A percentile compares a stretch with the other conserved stretches of the same genome.
These are phyloP conservation scores for Chaetoscypha palmicola DNA, from an alignment of 2,329 filamentous ascomycete species.

Conservation along the genomic window DNA sequence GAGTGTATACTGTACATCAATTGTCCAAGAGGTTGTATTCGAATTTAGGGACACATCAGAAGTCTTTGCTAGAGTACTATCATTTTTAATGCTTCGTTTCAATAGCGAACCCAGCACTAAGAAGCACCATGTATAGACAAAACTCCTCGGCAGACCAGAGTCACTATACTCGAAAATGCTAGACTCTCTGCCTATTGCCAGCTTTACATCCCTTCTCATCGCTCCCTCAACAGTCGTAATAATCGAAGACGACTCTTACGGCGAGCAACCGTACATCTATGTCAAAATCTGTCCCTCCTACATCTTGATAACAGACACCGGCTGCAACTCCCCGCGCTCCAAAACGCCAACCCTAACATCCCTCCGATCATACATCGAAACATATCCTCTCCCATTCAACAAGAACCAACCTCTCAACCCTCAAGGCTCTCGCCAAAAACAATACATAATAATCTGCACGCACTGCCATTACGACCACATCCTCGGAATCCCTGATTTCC, in stretches of 20 bases:
- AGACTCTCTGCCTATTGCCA: constrained; percentile 13
- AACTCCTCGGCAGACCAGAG: no score
- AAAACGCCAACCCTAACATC: constrained; percentile 28
- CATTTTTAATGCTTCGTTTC: no score
- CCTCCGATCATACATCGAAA: constrained; percentile 38
- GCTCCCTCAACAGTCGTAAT: constrained; percentile 39
- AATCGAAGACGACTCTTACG: constrained; percentile 37
- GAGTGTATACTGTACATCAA: no score
- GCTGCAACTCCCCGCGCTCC: constrained; percentile 34
- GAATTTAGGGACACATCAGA: no score
- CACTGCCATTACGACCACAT: constrained; percentile 43
- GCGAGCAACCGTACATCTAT: constrained; percentile 41
- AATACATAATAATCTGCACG: constrained; percentile 38
- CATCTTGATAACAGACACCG: constrained; percentile 39
- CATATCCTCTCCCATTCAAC: constrained; percentile 33
- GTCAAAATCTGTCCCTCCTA: constrained; percentile 35
- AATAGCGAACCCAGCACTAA: no score
- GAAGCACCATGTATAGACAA: no score
- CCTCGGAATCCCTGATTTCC: constrained; percentile 25
- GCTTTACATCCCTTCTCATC: constrained; percentile 33
- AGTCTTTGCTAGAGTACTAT: no score
- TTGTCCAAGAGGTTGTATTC: no score
- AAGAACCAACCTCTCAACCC: constrained; percentile 34
- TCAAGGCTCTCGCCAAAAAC: constrained; percentile 17
- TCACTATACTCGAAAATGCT: constrained; percentile 1